These are phyloP conservation scores for Gentiana straminea DNA, from an alignment of 257 asterid genomes.

Conservation along the genomic window DNA sequence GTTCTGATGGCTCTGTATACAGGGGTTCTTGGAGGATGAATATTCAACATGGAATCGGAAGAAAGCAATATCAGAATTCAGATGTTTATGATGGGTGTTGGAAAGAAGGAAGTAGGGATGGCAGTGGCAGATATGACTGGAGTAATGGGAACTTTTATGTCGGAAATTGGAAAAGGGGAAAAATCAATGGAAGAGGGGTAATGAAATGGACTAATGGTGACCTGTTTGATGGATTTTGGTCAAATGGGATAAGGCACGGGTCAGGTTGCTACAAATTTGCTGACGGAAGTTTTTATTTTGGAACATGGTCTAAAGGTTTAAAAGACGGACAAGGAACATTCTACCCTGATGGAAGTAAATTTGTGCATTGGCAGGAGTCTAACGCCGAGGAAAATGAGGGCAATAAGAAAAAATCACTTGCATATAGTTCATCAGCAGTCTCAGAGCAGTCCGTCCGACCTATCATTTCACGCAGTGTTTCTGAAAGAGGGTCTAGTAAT, in stretches of 20 bases:
- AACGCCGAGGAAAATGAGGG: constrained; percentile 32
- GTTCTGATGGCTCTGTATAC: constrained; percentile 72
- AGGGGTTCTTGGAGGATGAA: constrained; percentile 87
- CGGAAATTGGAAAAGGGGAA: constrained; percentile 83
- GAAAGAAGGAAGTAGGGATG: constrained; percentile 89
- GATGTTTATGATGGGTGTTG: constrained; percentile 90
- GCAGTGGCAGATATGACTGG: constrained; percentile 92
- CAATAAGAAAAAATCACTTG: constrained; percentile 32
- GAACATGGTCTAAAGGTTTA: constrained; percentile 84
- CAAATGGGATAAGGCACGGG: constrained; percentile 69
- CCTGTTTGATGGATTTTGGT: constrained; percentile 87
- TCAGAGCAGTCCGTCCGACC: constrained; percentile 37
- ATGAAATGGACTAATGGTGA: constrained; percentile 87
- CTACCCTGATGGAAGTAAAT: constrained; percentile 60
- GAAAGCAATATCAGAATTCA: constrained; percentile 66
- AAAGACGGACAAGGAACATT: constrained; percentile 89
- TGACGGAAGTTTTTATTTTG: constrained; percentile 86
- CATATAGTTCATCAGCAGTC: constrained; percentile 26
- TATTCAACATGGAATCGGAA: constrained; percentile 76
- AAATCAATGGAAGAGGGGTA: constrained; percentile 78
- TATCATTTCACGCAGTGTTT: constrained; percentile 40
- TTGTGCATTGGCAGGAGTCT: constrained; percentile 21
- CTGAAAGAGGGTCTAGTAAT: constrained; percentile 40
- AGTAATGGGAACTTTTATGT: constrained; percentile 52
- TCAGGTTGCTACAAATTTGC: constrained; percentile 63